These are phyloP conservation scores for Martiniozyma asiatica DNA, from an alignment of 1,139 yeast species.

Conservation along the genomic window DNA sequence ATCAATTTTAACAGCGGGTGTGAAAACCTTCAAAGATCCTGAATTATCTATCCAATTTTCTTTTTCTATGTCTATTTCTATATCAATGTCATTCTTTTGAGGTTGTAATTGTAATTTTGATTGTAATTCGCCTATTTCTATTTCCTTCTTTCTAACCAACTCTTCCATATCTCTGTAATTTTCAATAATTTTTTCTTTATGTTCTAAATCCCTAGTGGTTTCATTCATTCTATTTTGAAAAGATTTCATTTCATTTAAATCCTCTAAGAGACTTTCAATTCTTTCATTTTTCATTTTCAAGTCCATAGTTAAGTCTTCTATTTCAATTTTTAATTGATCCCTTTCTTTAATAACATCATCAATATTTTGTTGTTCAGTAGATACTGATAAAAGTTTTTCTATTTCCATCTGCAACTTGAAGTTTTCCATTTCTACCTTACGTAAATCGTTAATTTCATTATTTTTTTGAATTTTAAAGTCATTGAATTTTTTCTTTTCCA, in stretches of 20 bases:
- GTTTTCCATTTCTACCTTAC: conserved; percentile 13
- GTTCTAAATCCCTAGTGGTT: no score
- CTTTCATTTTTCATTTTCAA: no score
- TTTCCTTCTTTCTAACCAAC: background rate
- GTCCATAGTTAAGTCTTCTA: background rate
- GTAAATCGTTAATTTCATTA: conserved; percentile 9
- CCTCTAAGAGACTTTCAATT: no score
- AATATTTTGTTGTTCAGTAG: no score
- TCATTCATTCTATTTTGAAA: no score
- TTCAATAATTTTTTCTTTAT: no score
- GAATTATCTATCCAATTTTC: conserved; percentile 4
- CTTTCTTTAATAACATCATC: background rate
- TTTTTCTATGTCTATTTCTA: background rate
- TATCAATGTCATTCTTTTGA: conserved; percentile 8
- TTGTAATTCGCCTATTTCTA: no score
- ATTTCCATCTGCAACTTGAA: conserved; percentile 10
- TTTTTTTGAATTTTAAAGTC: conserved; percentile 8
- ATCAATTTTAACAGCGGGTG: conserved; percentile 40
- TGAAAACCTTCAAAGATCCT: conserved; percentile 40
- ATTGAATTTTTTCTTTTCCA: conserved; percentile 7
- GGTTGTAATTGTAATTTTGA: background rate
- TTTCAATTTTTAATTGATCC: background rate
- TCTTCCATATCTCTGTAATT: conserved; percentile 16
- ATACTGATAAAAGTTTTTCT: conserved; percentile 10
- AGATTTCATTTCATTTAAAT: no score